Conservation (phyloP, 352 stramenopile genomes). For the Globisporangium paddicum region DNA sequence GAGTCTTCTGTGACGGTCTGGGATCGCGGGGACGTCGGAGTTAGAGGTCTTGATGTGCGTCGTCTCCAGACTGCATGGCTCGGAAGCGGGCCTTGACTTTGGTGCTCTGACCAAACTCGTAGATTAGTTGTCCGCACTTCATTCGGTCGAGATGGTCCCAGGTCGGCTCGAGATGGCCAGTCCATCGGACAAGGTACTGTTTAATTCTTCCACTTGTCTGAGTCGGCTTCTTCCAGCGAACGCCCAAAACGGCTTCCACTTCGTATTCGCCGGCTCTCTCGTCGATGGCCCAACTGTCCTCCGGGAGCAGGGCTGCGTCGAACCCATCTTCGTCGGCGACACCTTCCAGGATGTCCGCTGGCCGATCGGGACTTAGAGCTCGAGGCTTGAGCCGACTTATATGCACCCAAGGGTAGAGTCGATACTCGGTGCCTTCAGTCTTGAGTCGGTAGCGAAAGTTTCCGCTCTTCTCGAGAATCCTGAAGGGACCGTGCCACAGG, state of each 20-base stretch:
- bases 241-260: constrained; percentile 13
- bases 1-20: neutral
- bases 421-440: neutral
- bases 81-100: neutral
- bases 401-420: constrained; percentile 18
- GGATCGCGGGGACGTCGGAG: neutral
- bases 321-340: constrained; percentile 10
- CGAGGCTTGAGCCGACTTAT: constrained; percentile 11
- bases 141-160: neutral
- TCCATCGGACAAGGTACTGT: constrained; percentile 11
- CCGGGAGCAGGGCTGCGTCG: constrained; percentile 17
- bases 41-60: neutral
- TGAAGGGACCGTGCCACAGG: constrained; percentile 19
- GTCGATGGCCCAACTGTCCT: constrained; percentile 20
- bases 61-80: neutral
- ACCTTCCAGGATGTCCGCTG: neutral
- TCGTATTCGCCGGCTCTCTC: constrained; percentile 10
- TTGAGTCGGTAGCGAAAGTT: constrained; percentile 11
- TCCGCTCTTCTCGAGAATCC: constrained; percentile 14
- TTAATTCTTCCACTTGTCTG: neutral
- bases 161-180: neutral
- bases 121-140: neutral
- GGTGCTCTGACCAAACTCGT: neutral
- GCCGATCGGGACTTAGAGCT: neutral
- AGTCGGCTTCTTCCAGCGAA: neutral